Percentiles rank a stretch among this genome's conserved stretches.
Evolutionary conservation across 2,329 filamentous ascomycete species (phyloP).

Genomic region (Stagonosporopsis rhizophila): DNA sequence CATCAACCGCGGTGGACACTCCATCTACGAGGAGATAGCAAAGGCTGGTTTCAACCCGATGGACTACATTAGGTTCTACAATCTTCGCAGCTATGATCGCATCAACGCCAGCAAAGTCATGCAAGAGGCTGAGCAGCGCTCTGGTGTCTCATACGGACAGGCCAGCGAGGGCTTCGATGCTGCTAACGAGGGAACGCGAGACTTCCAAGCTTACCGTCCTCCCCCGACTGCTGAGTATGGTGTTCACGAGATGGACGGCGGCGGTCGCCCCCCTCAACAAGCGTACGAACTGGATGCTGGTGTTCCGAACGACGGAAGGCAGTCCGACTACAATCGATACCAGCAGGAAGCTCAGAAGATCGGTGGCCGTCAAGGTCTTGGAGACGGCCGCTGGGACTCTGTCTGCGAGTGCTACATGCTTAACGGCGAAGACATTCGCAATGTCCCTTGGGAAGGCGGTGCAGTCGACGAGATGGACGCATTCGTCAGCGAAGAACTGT

Average conservation of each 20-base stretch:
- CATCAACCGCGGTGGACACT: constrained; percentile 78
- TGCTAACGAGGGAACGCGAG: constrained; percentile 51
- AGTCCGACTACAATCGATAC: constrained; percentile 69
- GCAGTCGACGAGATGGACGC: constrained; percentile 65
- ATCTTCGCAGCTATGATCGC: constrained; percentile 82
- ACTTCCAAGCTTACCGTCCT: constrained; percentile 46
- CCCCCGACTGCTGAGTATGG: constrained; percentile 48
- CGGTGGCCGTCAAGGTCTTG: constrained; percentile 54
- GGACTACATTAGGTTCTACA: constrained; percentile 83
- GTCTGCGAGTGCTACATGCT: constrained; percentile 86
- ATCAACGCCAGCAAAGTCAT: constrained; percentile 74
- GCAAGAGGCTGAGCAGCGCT: constrained; percentile 65
- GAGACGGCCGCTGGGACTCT: constrained; percentile 71
- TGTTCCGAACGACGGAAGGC: constrained; percentile 27
- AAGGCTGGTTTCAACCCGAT: constrained; percentile 72
- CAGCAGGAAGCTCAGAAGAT: constrained; percentile 70
- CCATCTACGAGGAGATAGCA: constrained; percentile 75
- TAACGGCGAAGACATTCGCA: constrained; percentile 72
- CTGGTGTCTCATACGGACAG: constrained; percentile 72
- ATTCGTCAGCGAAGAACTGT: constrained; percentile 69
- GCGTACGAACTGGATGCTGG: constrained; percentile 33
- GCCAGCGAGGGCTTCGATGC: constrained; percentile 71
- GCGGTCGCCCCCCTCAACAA: constrained; percentile 25
- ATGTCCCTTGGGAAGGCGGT: constrained; percentile 65
- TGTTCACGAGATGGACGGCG: constrained; percentile 43